These are phyloP conservation scores for Mycosphaerelloides madeirae DNA, from an alignment of 2,329 filamentous ascomycete species.

Conservation along the genomic window DNA sequence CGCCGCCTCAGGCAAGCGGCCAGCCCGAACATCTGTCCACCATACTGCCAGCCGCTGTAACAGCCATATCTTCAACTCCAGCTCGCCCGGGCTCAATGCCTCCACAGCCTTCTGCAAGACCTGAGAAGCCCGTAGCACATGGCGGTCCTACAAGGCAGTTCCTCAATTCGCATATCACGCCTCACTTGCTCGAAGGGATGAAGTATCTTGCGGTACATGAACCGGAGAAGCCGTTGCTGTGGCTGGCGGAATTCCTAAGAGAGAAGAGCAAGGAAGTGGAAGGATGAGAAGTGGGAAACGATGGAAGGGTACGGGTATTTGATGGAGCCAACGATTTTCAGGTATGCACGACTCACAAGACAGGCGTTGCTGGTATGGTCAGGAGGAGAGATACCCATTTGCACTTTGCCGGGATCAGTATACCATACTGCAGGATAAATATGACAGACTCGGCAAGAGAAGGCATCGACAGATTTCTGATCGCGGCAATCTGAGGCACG, in stretches of 20 bases:
- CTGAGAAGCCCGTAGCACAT: constrained; percentile 40
- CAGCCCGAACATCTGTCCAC: constrained; percentile 19
- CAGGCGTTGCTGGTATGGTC: no score
- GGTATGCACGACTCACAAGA: no score
- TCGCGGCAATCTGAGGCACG: no score
- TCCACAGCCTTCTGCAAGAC: constrained; percentile 28
- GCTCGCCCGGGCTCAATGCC: constrained; percentile 28
- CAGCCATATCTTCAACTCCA: constrained; percentile 8
- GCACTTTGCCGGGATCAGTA: no score
- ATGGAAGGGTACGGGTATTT: background rate
- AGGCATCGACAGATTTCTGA: no score
- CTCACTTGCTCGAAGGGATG: constrained; percentile 49
- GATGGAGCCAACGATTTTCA: no score
- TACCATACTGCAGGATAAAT: no score
- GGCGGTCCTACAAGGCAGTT: constrained; percentile 47
- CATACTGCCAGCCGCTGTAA: constrained; percentile 14
- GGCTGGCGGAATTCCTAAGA: constrained; percentile 45
- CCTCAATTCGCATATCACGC: constrained; percentile 47
- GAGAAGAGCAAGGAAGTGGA: constrained; percentile 47
- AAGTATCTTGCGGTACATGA: constrained; percentile 48
- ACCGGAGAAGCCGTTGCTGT: constrained; percentile 49
- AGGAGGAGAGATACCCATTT: no score
- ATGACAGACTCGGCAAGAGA: no score
- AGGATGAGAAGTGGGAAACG: constrained; percentile 23
- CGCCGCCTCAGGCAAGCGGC: constrained; percentile 5